phyloP scores from a whole-genome alignment of 805 yeast genomes.

The Candida vartiovaarae region DNA sequence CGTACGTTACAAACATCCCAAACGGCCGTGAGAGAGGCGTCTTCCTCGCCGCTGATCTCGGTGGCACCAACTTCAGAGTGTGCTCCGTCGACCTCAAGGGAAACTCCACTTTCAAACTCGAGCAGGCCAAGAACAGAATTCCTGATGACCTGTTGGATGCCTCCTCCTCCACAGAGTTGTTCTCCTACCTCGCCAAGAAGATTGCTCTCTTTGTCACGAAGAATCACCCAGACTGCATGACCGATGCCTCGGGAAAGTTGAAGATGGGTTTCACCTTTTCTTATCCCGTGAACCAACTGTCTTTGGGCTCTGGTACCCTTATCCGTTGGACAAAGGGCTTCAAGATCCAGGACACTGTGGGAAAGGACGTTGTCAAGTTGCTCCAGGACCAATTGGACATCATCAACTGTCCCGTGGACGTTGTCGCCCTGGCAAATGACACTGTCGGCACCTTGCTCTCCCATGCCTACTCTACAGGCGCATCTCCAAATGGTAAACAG shows the following conservation, averaged over 20 bases:
- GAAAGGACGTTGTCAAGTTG: constrained; percentile 68
- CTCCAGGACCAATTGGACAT: constrained; percentile 64
- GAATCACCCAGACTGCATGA: constrained; percentile 40
- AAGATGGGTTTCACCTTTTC: constrained; percentile 91
- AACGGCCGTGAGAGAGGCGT: constrained; percentile 80
- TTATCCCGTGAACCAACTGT: constrained; percentile 86
- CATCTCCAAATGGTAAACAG: constrained; percentile 46
- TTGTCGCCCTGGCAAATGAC: constrained; percentile 90
- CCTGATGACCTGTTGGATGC: constrained; percentile 72
- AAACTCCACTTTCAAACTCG: constrained; percentile 68
- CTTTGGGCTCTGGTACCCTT: constrained; percentile 69
- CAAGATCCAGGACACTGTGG: constrained; percentile 77
- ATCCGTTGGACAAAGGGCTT: constrained; percentile 97
- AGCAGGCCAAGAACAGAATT: constrained; percentile 71
- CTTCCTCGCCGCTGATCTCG: constrained; percentile 85
- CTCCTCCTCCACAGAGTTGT: constrained; percentile 56
- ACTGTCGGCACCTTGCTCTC: constrained; percentile 92
- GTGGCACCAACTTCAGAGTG: constrained; percentile 94
- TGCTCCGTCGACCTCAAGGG: constrained; percentile 79
- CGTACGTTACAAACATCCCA: constrained; percentile 81
- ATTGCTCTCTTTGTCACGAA: constrained; percentile 56
- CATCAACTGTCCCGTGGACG: constrained; percentile 53
- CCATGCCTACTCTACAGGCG: constrained; percentile 69
- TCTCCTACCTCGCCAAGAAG: constrained; percentile 67
- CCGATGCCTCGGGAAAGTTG: constrained; percentile 29